A percentile compares a stretch with the other conserved stretches of the same genome.
Evolutionary conservation across 805 yeast genomes (phyloP).

Genomic region (Diddensiella caesifluorescens): DNA sequence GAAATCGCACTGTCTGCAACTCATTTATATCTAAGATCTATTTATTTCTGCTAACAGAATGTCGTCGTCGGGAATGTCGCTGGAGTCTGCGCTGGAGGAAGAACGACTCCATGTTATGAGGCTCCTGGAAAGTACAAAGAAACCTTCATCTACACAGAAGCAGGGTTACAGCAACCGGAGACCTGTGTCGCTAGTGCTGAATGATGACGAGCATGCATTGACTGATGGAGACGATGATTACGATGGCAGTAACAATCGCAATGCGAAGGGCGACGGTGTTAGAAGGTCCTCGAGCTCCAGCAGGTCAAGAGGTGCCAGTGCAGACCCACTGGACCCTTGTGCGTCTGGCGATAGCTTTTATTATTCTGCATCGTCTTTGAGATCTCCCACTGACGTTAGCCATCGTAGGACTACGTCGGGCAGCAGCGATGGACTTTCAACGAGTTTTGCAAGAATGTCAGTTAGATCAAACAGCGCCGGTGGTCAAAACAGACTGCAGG

Average conservation of each 20-base stretch:
- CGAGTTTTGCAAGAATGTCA: neutral
- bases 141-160: neutral
- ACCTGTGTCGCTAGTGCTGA: constrained; percentile 10
- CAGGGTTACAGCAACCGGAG: constrained; percentile 5
- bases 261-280: neutral
- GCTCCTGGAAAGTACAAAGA: constrained; percentile 13
- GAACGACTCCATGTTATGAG: constrained; percentile 21
- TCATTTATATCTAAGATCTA: no score
- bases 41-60: no score
- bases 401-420: neutral
- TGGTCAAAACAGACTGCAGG: neutral
- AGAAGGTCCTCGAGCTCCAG: neutral
- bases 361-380: neutral
- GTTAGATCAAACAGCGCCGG: constrained; percentile 2
- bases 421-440: neutral
- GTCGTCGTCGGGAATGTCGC: constrained; percentile 20
- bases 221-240: neutral
- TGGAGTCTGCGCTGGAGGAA: constrained; percentile 26
- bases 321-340: constrained; percentile 5
- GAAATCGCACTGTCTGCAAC: no score
- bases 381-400: neutral
- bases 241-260: constrained; percentile 1
- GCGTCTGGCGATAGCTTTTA: constrained; percentile 1
- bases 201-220: constrained; percentile 6
- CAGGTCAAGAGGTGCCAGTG: neutral